Base-by-base conservation (phyloP, 441 rosid species). In the Gossypium armourianum region DNA sequence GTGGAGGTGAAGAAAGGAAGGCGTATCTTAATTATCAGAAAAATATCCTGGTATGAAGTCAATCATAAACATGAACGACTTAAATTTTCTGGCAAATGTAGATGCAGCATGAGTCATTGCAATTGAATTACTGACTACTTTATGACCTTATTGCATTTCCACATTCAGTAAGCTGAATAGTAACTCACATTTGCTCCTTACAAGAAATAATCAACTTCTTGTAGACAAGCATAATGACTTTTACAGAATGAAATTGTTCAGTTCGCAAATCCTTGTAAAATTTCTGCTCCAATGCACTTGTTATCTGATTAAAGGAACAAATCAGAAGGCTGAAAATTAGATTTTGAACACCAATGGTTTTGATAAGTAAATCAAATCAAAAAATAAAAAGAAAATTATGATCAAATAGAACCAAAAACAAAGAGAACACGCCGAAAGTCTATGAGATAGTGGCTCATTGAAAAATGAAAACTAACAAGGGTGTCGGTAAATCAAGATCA, bases 191-290 rank as follows among this genome's bases (percentile, higher is more conserved):
- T 76, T 86, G 89, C 72, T 83, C 89, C 76, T 77, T 85, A 76
- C 90, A 88, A 45, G 86, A 77, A 74, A 81, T 57, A 77, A 88
- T 76, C 60, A 88, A 76, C 78, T 83, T 86, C 77, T 82, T 80
- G 85, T 86, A 86, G 68, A 88, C 84, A 64, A 79, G 73, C 81
- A 86, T 83, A 28, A 86, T 83, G 72, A 74, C 77, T 78, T 79
- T 83, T 10, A 84, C 90, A 66, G 76, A 80, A 17, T 83, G 80
- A 77, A 86, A 80, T 45, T 83, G 90, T 72, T 86, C 88, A 60
- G 19, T 78, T 79, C 91, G 83, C 86, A 88, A 61, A 71, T 88
- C 89, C 83, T 65, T 86, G 83, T 86, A 88, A 76, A 83, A 85
- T 69, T 81, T 86, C 79, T 86, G 88, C 80, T 88, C 91, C 72